Percentiles rank a stretch among this genome's conserved stretches.
These are phyloP conservation scores for Heritiera fomes DNA, from an alignment of 345 rosid species.

Conservation along the genomic window DNA sequence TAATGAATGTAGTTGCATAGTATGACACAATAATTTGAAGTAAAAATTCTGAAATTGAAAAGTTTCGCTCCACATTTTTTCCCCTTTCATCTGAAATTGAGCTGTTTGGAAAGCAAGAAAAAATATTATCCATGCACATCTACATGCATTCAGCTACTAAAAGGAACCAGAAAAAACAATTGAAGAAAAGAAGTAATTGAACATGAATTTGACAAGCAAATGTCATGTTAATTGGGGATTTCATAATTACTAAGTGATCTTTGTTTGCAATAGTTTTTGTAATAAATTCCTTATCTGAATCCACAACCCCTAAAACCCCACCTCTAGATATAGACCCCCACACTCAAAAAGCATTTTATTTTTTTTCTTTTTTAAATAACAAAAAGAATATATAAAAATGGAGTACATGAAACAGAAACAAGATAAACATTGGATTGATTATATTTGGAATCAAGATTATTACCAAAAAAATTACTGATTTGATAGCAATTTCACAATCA, in stretches of 20 bases:
- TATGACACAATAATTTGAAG: neutral
- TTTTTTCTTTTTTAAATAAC: neutral
- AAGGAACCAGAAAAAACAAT: neutral
- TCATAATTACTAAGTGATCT: neutral
- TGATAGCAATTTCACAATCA: too few relatives aligned
- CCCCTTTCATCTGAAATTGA: too few relatives aligned
- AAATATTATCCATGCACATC: neutral
- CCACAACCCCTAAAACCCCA: neutral
- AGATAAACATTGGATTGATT: neutral
- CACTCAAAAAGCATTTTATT: neutral
- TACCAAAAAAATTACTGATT: neutral
- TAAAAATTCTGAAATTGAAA: neutral
- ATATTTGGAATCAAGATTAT: neutral
- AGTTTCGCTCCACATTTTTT: neutral
- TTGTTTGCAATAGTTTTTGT: neutral
- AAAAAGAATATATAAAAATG: too few relatives aligned
- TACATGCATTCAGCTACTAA: neutral
- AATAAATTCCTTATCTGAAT: conserved; percentile 7
- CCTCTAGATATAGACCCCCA: neutral
- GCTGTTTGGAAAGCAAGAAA: conserved; percentile 11
- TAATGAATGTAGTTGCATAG: neutral
- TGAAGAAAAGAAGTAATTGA: neutral
- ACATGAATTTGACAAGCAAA: neutral
- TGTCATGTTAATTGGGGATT: neutral
- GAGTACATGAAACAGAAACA: neutral